phyloP scores from a whole-genome alignment of 352 stramenopile genomes.

The Phytophthora syringae region DNA sequence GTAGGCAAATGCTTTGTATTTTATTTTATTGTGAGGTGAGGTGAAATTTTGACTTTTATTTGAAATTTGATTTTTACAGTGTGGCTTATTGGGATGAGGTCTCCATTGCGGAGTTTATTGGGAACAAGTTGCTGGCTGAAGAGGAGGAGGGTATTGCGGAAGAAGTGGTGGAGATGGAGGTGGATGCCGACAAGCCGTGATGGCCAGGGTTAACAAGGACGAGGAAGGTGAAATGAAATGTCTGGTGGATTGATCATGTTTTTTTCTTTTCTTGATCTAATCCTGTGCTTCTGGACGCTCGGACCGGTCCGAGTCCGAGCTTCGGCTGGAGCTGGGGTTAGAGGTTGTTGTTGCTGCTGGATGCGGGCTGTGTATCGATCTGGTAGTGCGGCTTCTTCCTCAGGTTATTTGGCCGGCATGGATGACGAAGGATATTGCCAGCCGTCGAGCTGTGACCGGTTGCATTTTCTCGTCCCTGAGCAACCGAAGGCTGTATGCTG shows the following conservation, averaged over 20 bases:
- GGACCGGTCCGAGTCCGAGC: slow-evolving; percentile 19
- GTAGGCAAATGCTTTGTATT: too few species aligned
- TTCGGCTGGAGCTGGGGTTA: slow-evolving; percentile 8
- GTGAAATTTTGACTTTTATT: slow-evolving; percentile 2
- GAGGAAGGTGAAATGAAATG: slow-evolving; percentile 12
- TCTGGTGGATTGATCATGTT: too few species aligned
- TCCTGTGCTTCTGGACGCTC: slow-evolving; percentile 22
- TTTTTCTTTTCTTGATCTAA: slow-evolving; percentile 7
- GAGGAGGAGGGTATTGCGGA: slow-evolving; percentile 23
- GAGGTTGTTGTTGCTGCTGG: slow-evolving; percentile 17
- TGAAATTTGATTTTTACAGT: too few species aligned
- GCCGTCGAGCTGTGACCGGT: slow-evolving; percentile 13
- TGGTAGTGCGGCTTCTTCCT: slow-evolving; percentile 50
- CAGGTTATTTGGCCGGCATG: slow-evolving; percentile 43
- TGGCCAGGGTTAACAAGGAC: not conserved
- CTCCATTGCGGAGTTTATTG: slow-evolving; percentile 76
- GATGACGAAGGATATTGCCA: slow-evolving; percentile 35
- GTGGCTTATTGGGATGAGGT: slow-evolving; percentile 79
- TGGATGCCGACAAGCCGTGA: slow-evolving; percentile 32
- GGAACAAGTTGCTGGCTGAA: slow-evolving; percentile 54
- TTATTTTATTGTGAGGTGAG: too few species aligned
- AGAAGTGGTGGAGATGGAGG: slow-evolving; percentile 30
- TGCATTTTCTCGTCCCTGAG: not conserved
- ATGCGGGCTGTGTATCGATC: slow-evolving; percentile 40
- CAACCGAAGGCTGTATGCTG: not conserved